Base-by-base conservation (phyloP, 148 eudicot species). In the Rhododendron ovatum region DNA sequence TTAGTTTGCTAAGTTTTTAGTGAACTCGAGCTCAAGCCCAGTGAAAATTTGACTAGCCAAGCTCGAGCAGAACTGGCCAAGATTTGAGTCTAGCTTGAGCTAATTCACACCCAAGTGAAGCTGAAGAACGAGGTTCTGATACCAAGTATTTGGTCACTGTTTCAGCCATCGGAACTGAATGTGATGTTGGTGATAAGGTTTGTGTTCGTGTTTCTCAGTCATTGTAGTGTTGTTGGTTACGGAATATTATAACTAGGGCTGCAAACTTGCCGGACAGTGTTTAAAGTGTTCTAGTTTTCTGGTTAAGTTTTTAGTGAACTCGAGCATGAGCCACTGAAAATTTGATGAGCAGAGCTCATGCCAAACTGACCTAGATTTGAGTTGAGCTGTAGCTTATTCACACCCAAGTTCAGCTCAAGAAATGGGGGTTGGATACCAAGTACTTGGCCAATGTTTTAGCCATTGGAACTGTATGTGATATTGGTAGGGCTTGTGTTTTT, bases 371-470 rank as follows among this genome's bases (percentile, higher is more conserved):
- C 55, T 51, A 13, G 15, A 13, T 55, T 55, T 3, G 15, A 55
- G 20, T 55, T 5, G 15, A 55, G 20, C 20, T 55, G 0, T 15
- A 55, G 59, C 59, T 55, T 0, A 55, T 15, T 43, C 37, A 10
- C 24, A 94, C 98, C 26, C 95, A 95, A 82, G 94, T 95, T 39
- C 93, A 93, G 90, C 83, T 95, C 81, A 95, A 94, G 91, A 95
- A 95, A 84, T 88, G 98, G 4, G 98, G 98, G 1, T 95, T 93
- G 6, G 98, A 95, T 90, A 95, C 95, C 3, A 95, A 92, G 88
- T 94, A 89, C 63, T 89, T 95, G 77, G 95, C 98, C 7, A 94
- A 92, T 24, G 96, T 95, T 78, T 92, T 95, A 26, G 94, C 98
- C 5, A 91, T 94, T 87, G 98, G 98, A 26, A 93, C 90, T 4